phyloP scores from a whole-genome alignment of 129 eudicot genomes.

The Tagetes patula region DNA sequence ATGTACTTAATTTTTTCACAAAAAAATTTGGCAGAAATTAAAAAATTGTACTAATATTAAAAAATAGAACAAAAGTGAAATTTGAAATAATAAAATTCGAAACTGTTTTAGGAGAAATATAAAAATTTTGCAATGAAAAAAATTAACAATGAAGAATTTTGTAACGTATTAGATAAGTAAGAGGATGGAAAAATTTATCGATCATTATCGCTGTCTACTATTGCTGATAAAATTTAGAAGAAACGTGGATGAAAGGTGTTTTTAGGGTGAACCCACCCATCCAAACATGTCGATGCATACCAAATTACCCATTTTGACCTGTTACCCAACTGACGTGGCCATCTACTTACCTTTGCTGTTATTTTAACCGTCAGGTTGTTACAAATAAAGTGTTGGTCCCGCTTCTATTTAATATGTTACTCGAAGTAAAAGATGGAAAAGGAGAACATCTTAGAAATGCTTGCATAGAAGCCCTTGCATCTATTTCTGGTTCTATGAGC shows the following conservation, averaged over 20 bases:
- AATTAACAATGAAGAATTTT: background rate
- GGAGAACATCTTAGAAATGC: constrained; percentile 74
- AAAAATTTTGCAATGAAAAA: background rate
- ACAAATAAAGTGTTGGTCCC: constrained; percentile 65
- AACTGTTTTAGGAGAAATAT: background rate
- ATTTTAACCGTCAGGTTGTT: constrained; percentile 45
- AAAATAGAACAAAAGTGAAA: no score
- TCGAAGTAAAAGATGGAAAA: constrained; percentile 65
- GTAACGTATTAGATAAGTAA: background rate
- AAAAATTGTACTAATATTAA: background rate
- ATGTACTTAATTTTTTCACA: background rate
- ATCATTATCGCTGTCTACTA: background rate
- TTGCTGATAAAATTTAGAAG: background rate
- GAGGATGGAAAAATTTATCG: background rate
- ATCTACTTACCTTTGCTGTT: background rate
- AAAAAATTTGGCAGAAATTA: background rate
- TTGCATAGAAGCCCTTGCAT: constrained; percentile 70
- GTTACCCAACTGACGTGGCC: background rate
- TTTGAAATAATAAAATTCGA: no score
- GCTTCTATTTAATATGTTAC: constrained; percentile 65
- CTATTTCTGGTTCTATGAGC: constrained; percentile 61
- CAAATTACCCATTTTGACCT: background rate
- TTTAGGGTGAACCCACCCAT: background rate
- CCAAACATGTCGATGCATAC: background rate
- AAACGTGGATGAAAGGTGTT: background rate